Evolutionary conservation across 805 yeast species (phyloP).

Genomic region (Hanseniaspora occidentalis): DNA sequence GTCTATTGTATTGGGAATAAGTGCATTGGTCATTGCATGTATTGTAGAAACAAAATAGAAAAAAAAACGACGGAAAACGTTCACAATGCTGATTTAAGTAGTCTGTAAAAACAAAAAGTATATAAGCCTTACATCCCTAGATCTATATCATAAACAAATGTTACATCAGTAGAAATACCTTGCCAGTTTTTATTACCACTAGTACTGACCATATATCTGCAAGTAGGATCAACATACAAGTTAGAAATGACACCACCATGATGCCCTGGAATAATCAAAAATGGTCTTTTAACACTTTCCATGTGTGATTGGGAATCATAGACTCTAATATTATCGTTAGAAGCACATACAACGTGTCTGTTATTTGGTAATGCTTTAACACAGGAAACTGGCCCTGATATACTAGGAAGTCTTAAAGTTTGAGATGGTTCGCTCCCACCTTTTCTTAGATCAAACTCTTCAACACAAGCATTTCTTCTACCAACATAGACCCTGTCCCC

Average conservation of each 20-base stretch:
- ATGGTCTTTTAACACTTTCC: slow-evolving; percentile 41
- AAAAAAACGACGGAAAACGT: too few relatives aligned
- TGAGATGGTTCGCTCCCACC: slow-evolving; percentile 40
- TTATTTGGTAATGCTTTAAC: slow-evolving; percentile 71
- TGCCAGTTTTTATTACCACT: slow-evolving; percentile 87
- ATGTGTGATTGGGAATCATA: slow-evolving; percentile 51
- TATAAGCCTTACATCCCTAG: not conserved
- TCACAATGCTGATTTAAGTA: too few relatives aligned
- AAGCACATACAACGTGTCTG: slow-evolving; percentile 73
- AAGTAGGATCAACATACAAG: slow-evolving; percentile 72
- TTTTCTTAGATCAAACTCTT: slow-evolving; percentile 55
- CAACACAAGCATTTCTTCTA: slow-evolving; percentile 78
- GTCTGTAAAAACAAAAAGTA: too few relatives aligned
- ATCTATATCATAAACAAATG: slow-evolving; percentile 69
- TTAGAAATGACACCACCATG: slow-evolving; percentile 83
- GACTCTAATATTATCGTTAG: slow-evolving; percentile 77
- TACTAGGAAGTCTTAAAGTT: slow-evolving; percentile 62
- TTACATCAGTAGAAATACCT: slow-evolving; percentile 67
- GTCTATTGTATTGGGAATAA: not conserved
- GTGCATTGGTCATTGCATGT: not conserved
- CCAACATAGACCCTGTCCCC: slow-evolving; percentile 78
- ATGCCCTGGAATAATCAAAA: slow-evolving; percentile 88
- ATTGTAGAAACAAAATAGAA: too few relatives aligned
- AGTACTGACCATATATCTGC: slow-evolving; percentile 77
- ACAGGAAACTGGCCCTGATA: slow-evolving; percentile 83